phyloP scores from a whole-genome alignment of 257 asterid genomes.

The Fraxinus anomala region DNA sequence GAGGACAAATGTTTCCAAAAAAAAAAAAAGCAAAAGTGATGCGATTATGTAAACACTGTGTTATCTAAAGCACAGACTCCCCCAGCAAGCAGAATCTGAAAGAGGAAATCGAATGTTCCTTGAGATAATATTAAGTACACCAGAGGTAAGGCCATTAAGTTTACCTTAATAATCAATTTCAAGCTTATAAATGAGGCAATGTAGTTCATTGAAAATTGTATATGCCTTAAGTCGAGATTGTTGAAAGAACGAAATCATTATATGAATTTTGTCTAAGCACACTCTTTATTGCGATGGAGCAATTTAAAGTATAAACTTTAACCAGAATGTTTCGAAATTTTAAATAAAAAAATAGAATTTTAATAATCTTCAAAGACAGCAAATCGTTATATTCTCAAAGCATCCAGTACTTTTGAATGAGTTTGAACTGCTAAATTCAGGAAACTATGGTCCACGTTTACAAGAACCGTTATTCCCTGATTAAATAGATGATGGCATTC shows the following conservation, averaged over 20 bases:
- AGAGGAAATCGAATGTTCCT: not conserved
- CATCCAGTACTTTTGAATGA: not conserved
- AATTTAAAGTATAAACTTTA: not conserved
- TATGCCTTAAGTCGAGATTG: not conserved
- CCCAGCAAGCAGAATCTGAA: not conserved
- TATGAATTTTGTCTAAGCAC: not conserved
- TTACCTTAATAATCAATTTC: not conserved
- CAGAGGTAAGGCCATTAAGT: not conserved
- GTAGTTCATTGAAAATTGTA: not conserved
- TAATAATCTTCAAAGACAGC: not conserved
- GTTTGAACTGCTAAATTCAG: not conserved
- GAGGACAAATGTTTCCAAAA: not conserved
- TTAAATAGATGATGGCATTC: not conserved
- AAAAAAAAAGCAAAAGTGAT: not conserved
- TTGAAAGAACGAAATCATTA: not conserved
- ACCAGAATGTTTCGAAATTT: not conserved
- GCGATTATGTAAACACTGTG: not conserved
- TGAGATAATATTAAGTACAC: not conserved
- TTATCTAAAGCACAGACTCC: not conserved
- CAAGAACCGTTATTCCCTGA: not conserved
- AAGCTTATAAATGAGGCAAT: not conserved
- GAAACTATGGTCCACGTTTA: not conserved
- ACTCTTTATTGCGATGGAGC: not conserved
- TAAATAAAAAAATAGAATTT: not conserved
- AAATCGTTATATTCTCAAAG: not conserved